phyloP scores from a whole-genome alignment of 2,329 filamentous ascomycete species.

The Calonectria hawksworthii region DNA sequence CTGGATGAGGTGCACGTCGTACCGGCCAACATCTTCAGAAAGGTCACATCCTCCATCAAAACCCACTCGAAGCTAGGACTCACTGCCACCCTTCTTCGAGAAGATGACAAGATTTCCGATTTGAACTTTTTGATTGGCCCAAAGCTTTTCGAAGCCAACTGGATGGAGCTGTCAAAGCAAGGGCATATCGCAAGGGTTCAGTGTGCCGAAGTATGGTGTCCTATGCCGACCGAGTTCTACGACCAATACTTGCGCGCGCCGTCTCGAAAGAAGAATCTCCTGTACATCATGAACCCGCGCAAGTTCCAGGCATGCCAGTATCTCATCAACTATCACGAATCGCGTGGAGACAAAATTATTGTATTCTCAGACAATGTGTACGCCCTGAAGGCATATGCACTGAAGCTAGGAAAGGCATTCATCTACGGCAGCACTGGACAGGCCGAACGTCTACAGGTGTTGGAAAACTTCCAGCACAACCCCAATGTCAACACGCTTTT shows the following conservation, averaged over 20 bases:
- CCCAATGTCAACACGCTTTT: conserved; percentile 92
- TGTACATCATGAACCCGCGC: conserved; percentile 97
- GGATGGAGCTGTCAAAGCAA: conserved; percentile 98
- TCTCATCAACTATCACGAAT: conserved; percentile 97
- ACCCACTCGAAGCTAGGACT: conserved; percentile 95
- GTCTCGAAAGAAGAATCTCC: conserved; percentile 61
- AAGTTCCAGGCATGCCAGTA: conserved; percentile 99
- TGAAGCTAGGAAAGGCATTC: conserved; percentile 86
- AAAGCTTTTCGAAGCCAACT: conserved; percentile 98
- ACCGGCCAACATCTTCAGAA: conserved; percentile 94
- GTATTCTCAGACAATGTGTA: conserved; percentile 99
- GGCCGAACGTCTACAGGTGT: conserved; percentile 84
- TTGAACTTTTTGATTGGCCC: conserved; percentile 97
- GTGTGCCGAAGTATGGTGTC: conserved; percentile 99
- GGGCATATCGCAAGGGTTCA: conserved; percentile 98
- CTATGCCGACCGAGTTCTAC: conserved; percentile 99
- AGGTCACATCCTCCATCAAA: conserved; percentile 92
- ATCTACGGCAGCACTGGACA: conserved; percentile 93
- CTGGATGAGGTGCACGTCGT: conserved; percentile 98
- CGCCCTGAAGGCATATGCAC: conserved; percentile 87
- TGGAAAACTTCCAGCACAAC: conserved; percentile 97
- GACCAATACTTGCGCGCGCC: conserved; percentile 87
- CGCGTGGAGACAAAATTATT: conserved; percentile 95
- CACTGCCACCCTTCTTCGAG: conserved; percentile 92
- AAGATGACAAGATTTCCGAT: conserved; percentile 98